Evolutionary conservation across 257 asterid genomes (phyloP), one percentile per base, ranked within the genome.

Genomic region (Primulina tabacum): DNA sequence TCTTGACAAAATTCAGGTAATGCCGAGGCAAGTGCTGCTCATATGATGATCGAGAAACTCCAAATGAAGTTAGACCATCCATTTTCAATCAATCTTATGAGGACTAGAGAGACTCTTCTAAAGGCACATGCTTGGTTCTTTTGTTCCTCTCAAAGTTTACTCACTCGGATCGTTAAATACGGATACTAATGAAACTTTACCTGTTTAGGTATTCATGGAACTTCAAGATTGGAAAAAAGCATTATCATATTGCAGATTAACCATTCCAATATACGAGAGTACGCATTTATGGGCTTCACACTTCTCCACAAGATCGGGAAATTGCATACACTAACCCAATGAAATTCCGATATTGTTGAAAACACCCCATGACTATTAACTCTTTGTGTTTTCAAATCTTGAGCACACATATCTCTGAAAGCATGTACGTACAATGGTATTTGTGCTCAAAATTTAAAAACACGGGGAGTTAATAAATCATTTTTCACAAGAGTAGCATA

Each of bases 141-240:
- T 26, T 58, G 29, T 0, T 53, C 32, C 33, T 68, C 68, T 52
- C 47, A 38, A 16, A 52, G 29, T 57, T 57, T 75, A 61, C 37
- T 57, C 8, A 2, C 60, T 56, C 38, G 1, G 16, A 12, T 35
- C 38, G 35, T 32, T 43, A n/a, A 70, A 33, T 67, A 29, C 57
- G 43, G 20, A 56, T 60, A 24, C 40, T 34, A 30, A 67, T 69
- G 69, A 77, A 62, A 37, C 33, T 35, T 35, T 58, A 11, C 65
- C 66, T 72, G 63, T 72, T 30, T 78, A 94, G 97, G 77, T 83
- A 71, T 79, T 64, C 66, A 86, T 88, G 96, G 96, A 91, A 81
- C 79, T 82, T 70, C 88, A 87, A 77, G 88, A 83, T 56, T 94
- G 97, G 97, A 76, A 80, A 70, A 87, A 84, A 80, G 97, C 99